Conservation (phyloP, 345 rosid species). For the Citrus maxima region DNA sequence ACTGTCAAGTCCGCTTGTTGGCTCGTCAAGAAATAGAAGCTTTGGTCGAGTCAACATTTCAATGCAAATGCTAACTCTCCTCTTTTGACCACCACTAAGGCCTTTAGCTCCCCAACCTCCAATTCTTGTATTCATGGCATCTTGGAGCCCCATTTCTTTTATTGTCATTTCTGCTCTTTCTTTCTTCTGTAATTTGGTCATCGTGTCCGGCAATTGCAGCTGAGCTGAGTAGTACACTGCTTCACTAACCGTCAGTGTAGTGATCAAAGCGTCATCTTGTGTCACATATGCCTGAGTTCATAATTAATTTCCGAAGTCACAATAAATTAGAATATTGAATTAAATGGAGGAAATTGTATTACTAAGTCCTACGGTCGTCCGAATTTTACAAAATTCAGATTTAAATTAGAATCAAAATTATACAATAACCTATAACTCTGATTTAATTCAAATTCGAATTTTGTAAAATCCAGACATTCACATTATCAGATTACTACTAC, state of each 20-base stretch:
- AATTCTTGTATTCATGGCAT: conserved; percentile 37
- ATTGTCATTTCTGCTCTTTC: conserved; percentile 50
- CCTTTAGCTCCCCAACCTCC: conserved; percentile 50
- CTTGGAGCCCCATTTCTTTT: conserved; percentile 47
- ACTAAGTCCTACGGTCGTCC: no score
- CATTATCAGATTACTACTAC: no score
- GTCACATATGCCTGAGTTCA: conserved; percentile 45
- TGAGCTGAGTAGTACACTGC: conserved; percentile 52
- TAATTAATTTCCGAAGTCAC: no score
- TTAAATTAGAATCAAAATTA: no score
- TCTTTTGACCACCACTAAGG: conserved; percentile 55
- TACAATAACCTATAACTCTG: no score
- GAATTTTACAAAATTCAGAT: no score
- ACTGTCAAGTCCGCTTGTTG: conserved; percentile 59
- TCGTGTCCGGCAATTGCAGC: conserved; percentile 52
- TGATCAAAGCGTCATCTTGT: conserved; percentile 42
- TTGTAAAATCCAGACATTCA: no score
- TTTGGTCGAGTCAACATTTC: conserved; percentile 50
- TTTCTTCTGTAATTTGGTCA: conserved; percentile 37
- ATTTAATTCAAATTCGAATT: no score
- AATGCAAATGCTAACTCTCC: conserved; percentile 60
- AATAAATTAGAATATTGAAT: no score
- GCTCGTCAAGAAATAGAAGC: conserved; percentile 56
- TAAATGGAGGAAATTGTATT: no score
- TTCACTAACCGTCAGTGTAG: conserved; percentile 45